Base-by-base conservation (phyloP, 176 grass and related monocot genomes). In the Alopecurus myosuroides region DNA sequence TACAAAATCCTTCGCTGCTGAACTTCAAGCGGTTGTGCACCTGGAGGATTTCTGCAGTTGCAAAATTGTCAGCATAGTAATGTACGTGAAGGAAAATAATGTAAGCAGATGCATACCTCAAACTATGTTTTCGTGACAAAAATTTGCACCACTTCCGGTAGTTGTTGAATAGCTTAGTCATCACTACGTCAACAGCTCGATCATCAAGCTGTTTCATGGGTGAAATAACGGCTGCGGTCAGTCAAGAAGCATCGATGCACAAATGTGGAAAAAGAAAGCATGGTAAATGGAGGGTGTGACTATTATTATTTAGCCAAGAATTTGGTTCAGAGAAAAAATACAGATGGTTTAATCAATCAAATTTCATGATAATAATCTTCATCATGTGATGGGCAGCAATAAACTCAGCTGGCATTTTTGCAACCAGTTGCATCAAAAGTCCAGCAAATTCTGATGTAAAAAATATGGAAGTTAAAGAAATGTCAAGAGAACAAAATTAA, bases 121-220 rank as follows among this genome's bases (percentile, higher is more conserved):
- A 89, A 84, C 93, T 95, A 86, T 95, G 85, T 45, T 98, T 98
- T 9, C 91, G 69, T 49, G 91, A 94, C 83, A 98, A 92, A 87
- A 98, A 98, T 76, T 98, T 95, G 82, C 96, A 98, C 96, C 96
- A 98, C 40, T 88, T 92, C 74, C 67, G 91, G 77, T 98, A 98
- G 89, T 98, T 98, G 79, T 88, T 94, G 83, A 98, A 98, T 87
- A 95, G 55, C 83, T 95, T 98, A 77, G 53, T 87, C 87, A 94
- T 95, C 70, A 95, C 93, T 39, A 88, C 91, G 79, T 98, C 85
- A 25, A 98, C 88, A 77, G 91, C 96, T 70, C 85, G 83, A 33
- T 98, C 96, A 79, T 98, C 96, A 85, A 98, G 84, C 93, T 98
- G 81, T 93, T 83, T 45, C 39, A 92, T 70, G 10, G 67, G 77